Conservation (phyloP, 176 grass and related monocot genomes). For the Lolium multiflorum region DNA sequence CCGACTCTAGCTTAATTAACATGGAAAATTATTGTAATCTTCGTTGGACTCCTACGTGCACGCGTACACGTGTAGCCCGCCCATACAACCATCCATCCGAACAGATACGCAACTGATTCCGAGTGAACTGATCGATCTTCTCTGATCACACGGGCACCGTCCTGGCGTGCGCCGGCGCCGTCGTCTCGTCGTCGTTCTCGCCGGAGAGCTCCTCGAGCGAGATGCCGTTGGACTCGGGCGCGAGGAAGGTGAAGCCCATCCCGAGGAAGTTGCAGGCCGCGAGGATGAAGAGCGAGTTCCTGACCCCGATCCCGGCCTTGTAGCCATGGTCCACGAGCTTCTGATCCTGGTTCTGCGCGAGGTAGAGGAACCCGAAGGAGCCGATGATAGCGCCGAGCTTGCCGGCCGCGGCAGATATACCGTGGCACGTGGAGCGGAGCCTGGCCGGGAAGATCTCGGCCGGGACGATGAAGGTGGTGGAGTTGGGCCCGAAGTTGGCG, state of each 20-base stretch:
- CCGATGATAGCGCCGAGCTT: conserved; percentile 71
- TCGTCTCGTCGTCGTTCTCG: too few relatives aligned
- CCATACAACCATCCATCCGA: background rate
- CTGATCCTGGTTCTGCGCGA: conserved; percentile 58
- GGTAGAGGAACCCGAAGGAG: conserved; percentile 75
- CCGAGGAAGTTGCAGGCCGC: too few relatives aligned
- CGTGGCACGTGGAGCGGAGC: conserved; percentile 69
- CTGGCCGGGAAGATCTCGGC: conserved; percentile 78
- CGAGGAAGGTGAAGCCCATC: too few relatives aligned
- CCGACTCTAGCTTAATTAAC: background rate
- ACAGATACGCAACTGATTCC: background rate
- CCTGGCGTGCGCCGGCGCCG: too few relatives aligned
- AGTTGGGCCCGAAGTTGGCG: conserved; percentile 80
- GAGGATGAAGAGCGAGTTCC: too few relatives aligned
- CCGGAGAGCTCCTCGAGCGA: too few relatives aligned
- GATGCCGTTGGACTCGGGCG: too few relatives aligned
- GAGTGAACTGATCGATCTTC: background rate
- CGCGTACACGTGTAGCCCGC: too few relatives aligned
- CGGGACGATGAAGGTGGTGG: conserved; percentile 69
- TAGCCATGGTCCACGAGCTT: too few relatives aligned
- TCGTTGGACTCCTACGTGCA: background rate
- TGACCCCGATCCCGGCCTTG: too few relatives aligned
- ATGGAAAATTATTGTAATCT: background rate
- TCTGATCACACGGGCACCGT: background rate
- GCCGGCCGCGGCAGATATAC: conserved; percentile 60